These are phyloP conservation scores for Harringtonia aguacate DNA, from an alignment of 2,329 filamentous ascomycete genomes.

Conservation along the genomic window DNA sequence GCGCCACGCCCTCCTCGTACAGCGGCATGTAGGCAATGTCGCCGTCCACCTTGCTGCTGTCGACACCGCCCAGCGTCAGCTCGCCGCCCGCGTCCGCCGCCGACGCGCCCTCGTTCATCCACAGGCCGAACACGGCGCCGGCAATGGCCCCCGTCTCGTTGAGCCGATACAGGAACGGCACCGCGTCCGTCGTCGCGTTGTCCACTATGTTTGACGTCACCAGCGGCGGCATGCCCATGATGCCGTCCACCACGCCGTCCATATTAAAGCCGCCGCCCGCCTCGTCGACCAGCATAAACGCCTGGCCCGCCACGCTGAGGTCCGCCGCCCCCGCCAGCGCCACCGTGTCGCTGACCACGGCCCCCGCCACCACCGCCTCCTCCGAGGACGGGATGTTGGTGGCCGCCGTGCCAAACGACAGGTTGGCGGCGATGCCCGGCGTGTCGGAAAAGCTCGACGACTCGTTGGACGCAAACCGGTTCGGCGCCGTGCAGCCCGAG, in stretches of 20 bases:
- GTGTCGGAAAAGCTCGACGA: not conserved
- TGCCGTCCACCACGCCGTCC: constrained; percentile 18
- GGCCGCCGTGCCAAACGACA: constrained; percentile 16
- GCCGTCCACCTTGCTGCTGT: constrained; percentile 15
- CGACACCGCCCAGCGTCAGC: constrained; percentile 19
- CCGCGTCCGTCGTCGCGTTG: not conserved
- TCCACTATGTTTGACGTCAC: constrained; percentile 4
- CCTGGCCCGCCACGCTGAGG: constrained; percentile 15
- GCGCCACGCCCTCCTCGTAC: constrained; percentile 6
- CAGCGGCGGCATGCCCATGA: constrained; percentile 16
- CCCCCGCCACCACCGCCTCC: constrained; percentile 12
- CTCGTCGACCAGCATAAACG: constrained; percentile 18
- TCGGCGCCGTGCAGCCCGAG: constrained; percentile 14
- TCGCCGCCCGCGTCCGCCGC: constrained; percentile 12
- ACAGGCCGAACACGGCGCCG: constrained; percentile 17
- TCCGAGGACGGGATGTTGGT: constrained; percentile 16
- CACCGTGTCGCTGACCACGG: constrained; percentile 16
- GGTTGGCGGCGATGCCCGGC: constrained; percentile 9
- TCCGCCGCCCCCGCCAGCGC: constrained; percentile 11
- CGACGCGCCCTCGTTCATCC: constrained; percentile 13
- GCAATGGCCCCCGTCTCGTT: constrained; percentile 14
- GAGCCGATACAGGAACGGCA: constrained; percentile 17
- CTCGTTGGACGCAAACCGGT: constrained; percentile 14
- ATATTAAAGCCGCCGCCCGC: constrained; percentile 14
- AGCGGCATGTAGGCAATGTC: constrained; percentile 14